Base-by-base conservation (phyloP, 2,329 filamentous ascomycete genomes). In the Neopestalotiopsis sp. region DNA sequence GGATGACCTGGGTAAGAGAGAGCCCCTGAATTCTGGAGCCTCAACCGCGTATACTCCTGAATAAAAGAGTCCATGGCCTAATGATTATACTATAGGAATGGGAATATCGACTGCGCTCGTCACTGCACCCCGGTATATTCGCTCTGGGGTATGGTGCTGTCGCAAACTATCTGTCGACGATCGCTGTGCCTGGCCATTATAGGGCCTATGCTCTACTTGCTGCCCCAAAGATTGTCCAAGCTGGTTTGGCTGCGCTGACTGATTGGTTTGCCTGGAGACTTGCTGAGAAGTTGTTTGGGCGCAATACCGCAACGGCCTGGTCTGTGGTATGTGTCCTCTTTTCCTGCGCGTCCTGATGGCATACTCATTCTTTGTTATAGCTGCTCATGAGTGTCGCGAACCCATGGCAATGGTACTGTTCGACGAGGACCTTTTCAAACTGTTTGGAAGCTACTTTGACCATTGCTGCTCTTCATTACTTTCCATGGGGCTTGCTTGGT, bases 341-440 rank as follows among this genome's bases (percentile, higher is more conserved):
- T 24, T n/a, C n/a, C 13, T 34, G 17, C 12, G 17, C 14, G 13
- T 17, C 30, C 7, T 10, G 3, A 34, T 6, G 38, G 24, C 24
- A 69, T 59, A 14, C 68, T 75, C 69, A 75, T 60, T 32, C 38
- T 65, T 69, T 52, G 58, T 61, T 42, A 30, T 71, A 94, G 91
- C 84, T 97, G 60, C 86, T 88, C 69, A 86, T 96, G 81, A 91
- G 90, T 3, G 80, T 92, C 58, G 83, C 90, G 75, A 97, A 90
- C 80, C 94, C 96, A 6, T 99, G 96, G 94, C 94, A 98, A 79
- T 98, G 94, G 93, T 98, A 96, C 81, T 96, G 92, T 81, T 96
- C 94, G 1, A 95, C 94, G 0, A 89, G 96, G 61, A 97, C 96
- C 0, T 92, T 99, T 76, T 98, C 95, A 67, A 99, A 99, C 81